Evolutionary conservation across 2,329 filamentous ascomycete species (phyloP).

Genomic region (Lecanicillium sp.): DNA sequence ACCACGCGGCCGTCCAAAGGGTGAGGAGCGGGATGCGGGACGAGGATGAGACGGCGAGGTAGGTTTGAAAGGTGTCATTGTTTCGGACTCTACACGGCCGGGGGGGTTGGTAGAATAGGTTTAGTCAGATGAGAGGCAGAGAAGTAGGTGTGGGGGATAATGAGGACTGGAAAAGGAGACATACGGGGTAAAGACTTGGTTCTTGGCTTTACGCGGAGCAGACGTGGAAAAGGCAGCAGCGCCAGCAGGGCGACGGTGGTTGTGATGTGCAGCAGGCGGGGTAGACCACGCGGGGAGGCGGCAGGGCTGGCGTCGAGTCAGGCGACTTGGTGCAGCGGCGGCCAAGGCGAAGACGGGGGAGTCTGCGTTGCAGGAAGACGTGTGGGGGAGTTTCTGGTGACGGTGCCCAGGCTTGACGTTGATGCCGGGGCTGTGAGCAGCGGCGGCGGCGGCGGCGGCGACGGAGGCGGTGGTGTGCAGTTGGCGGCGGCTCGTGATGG

Average conservation of each 20-base stretch:
- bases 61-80: conserved; percentile 47
- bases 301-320: neutral
- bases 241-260: conserved; percentile 16
- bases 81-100: conserved; percentile 42
- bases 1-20: conserved; percentile 55
- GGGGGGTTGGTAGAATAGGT: neutral
- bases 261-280: neutral
- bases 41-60: conserved; percentile 49
- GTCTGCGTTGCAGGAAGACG: too few relatives aligned
- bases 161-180: conserved; percentile 8
- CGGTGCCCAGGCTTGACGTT: neutral
- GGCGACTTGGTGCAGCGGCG: neutral
- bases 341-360: neutral
- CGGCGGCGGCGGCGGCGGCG: neutral
- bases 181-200: conserved; percentile 31
- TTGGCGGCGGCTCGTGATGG: neutral
- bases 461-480: neutral
- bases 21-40: conserved; percentile 51
- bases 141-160: neutral
- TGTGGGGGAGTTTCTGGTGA: too few relatives aligned
- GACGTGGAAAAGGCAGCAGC: conserved; percentile 20
- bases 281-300: conserved; percentile 1
- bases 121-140: neutral
- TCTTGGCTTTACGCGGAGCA: conserved; percentile 17
- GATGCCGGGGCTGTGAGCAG: neutral